phyloP scores from a whole-genome alignment of 192 early-diverging fungal genomes.

The Mortierella claussenii region DNA sequence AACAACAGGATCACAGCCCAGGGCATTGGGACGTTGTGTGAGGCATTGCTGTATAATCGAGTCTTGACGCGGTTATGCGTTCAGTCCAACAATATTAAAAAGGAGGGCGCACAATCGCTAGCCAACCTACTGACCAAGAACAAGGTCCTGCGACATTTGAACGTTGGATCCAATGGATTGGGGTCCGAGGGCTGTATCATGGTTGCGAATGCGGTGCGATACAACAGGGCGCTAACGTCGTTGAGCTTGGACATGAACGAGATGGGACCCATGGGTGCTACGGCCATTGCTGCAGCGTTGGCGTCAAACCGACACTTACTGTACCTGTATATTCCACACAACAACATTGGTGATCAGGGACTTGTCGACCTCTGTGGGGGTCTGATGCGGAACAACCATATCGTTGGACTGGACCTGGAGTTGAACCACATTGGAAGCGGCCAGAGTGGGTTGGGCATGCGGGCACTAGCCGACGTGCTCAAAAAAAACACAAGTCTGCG shows the following conservation, averaged over 20 bases:
- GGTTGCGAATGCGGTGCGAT: constrained; percentile 43
- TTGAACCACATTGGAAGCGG: constrained; percentile 42
- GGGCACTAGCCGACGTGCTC: constrained; percentile 30
- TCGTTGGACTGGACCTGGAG: constrained; percentile 50
- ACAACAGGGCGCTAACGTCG: constrained; percentile 32
- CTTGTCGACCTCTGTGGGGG: constrained; percentile 29
- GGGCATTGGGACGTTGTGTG: constrained; percentile 24
- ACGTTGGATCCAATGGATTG: constrained; percentile 55
- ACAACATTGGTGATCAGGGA: constrained; percentile 54
- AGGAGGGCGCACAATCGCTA: constrained; percentile 22
- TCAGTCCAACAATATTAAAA: constrained; percentile 49
- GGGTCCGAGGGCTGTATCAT: constrained; percentile 16
- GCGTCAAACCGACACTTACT: constrained; percentile 29
- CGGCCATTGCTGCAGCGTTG: constrained; percentile 19
- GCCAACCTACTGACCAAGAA: constrained; percentile 42
- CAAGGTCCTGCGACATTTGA: constrained; percentile 36
- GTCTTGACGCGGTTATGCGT: constrained; percentile 33
- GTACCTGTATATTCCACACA: constrained; percentile 51
- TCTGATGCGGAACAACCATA: constrained; percentile 21
- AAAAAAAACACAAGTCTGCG: constrained; percentile 16
- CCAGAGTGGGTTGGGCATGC: constrained; percentile 24
- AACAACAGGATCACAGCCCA: constrained; percentile 38
- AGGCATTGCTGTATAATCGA: constrained; percentile 26
- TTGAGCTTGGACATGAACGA: constrained; percentile 55
- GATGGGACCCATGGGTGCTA: constrained; percentile 28